phyloP scores from a whole-genome alignment of 1,139 yeast genomes.

The Saccharomyces hybrid region DNA sequence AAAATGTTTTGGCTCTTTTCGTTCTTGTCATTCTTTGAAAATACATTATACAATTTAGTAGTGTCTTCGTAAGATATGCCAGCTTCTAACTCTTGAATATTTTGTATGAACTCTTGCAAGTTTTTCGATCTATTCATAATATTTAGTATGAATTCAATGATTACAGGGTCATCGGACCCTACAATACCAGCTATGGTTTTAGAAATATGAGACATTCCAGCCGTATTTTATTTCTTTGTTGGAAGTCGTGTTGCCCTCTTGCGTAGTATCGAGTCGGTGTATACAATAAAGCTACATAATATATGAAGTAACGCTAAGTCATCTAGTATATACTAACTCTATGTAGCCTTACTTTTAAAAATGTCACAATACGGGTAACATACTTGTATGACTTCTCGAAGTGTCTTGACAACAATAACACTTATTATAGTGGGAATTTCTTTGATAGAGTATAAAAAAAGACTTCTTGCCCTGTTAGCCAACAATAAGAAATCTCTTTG shows the following conservation, averaged over 20 bases:
- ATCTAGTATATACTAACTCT: not conserved
- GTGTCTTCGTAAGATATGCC: conserved; percentile 7
- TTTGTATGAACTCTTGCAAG: conserved; percentile 10
- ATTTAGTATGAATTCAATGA: conserved; percentile 21
- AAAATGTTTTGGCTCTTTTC: not conserved
- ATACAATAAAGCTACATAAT: not conserved
- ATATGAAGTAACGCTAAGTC: not conserved
- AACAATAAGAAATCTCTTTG: not conserved
- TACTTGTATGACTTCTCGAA: not conserved
- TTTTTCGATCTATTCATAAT: conserved; percentile 12
- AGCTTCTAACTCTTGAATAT: conserved; percentile 15
- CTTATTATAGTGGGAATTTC: not conserved
- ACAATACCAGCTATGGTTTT: conserved; percentile 10
- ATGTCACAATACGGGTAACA: not conserved
- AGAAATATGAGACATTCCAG: conserved; percentile 4
- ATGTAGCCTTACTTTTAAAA: not conserved
- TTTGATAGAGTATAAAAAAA: not conserved
- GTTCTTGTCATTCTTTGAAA: not conserved
- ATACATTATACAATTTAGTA: not conserved
- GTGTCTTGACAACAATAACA: not conserved
- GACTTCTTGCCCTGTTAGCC: not conserved
- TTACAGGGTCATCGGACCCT: conserved; percentile 22
- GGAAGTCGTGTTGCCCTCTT: not conserved
- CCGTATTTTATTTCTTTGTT: conserved; percentile 5
- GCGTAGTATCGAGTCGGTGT: not conserved